Base-by-base conservation (phyloP, 2,329 filamentous ascomycete genomes). In the Sporothrix curviconia region DNA sequence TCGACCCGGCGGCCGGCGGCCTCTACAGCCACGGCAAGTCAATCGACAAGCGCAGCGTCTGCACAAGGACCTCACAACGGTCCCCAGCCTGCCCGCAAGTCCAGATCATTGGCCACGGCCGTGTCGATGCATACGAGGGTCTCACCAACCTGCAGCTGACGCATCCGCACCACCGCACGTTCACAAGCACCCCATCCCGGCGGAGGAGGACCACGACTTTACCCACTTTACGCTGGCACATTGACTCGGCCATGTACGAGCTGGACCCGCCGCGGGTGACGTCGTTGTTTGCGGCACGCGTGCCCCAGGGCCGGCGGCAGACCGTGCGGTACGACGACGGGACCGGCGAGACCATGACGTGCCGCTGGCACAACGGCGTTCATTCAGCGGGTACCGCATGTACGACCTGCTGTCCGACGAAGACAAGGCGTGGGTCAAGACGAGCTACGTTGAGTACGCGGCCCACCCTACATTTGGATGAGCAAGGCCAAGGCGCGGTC, bases 391-490 rank as follows among this genome's bases (percentile, higher is more conserved):
- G 1, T 84, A 88, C 67, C 77, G 77, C 24, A 89, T 87, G 82
- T 90, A 84, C 69, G 80, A 88, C 47, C 66, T 79, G 15, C 76
- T 92, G 12, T 84, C 80, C 3, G 76, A 81, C 0, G 76, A 78
- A 36, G 85, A 90, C 64, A 80, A 88, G 68, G 77, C 78, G 39
- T 87, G 90, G 62, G 86, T 78, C 1, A 78, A 82, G 39, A 80
- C 76, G 3, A 85, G 85, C 25, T 80, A 76, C 53, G 78, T 90
- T 36, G 86, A 91, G 70, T 91, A 92, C 66, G 87, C 87, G 0
- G 78, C 88, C 2, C 88, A 92, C 64, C 88, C 4, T 92, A 91
- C 69, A 82, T 91, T 60, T 92, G 88, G 88, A 92, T 92, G 85
- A 83, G 79, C 57, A 68, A 75, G 25, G 85, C 87, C 30, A 82